phyloP scores from a whole-genome alignment of 306 rosid species.

The Leucaena leucocephala region DNA sequence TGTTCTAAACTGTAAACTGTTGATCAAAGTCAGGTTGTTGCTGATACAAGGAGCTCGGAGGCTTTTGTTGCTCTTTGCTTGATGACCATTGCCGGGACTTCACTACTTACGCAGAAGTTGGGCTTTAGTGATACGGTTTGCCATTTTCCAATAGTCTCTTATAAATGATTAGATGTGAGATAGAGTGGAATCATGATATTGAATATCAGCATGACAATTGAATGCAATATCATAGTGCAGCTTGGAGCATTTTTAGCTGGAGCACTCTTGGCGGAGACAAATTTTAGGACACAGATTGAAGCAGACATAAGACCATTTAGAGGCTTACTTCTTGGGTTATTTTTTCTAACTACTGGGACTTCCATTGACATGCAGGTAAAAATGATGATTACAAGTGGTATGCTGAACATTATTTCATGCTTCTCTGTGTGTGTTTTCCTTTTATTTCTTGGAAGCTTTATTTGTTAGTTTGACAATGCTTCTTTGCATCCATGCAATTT shows the following conservation, averaged over 20 bases:
- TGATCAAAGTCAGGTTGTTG: constrained; percentile 68
- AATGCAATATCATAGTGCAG: constrained; percentile 53
- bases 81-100: constrained; percentile 73
- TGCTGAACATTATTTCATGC: constrained; percentile 1
- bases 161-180: background rate
- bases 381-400: constrained; percentile 23
- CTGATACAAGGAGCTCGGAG: constrained; percentile 79
- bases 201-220: constrained; percentile 25
- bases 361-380: constrained; percentile 88
- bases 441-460: constrained; percentile 1
- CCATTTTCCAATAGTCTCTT: background rate
- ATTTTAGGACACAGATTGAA: constrained; percentile 98
- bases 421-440: background rate
- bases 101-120: constrained; percentile 71
- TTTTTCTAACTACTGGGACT: constrained; percentile 88
- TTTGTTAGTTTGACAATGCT: constrained; percentile 14
- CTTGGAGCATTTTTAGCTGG: constrained; percentile 99
- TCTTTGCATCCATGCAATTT: constrained; percentile 29
- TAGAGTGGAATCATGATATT: constrained; percentile 19
- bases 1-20: constrained; percentile 35
- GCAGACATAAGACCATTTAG: constrained; percentile 98
- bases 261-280: constrained; percentile 96
- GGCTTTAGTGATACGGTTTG: constrained; percentile 88
- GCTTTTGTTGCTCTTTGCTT: constrained; percentile 82
- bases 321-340: constrained; percentile 94